Percentiles rank a stretch among this genome's conserved stretches.
Conservation (phyloP, 2,329 filamentous ascomycete species). For the Leptographium wingfieldii region DNA sequence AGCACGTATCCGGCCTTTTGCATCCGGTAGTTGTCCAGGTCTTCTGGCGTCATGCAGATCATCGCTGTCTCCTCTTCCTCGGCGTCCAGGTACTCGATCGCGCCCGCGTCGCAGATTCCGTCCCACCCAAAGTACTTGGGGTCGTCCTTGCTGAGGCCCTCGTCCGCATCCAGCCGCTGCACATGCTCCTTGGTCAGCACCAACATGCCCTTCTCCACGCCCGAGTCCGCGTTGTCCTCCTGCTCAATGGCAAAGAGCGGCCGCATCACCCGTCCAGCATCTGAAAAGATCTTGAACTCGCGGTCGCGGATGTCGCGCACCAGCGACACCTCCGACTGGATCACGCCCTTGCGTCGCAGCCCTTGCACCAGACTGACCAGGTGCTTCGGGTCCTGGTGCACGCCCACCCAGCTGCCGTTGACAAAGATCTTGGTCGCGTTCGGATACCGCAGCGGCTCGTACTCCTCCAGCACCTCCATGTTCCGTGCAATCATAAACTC, state of each 20-base stretch:
- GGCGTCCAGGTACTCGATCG: conserved; percentile 91
- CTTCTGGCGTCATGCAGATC: conserved; percentile 98
- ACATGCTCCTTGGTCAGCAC: conserved; percentile 77
- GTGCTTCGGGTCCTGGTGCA: conserved; percentile 78
- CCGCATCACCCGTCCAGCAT: conserved; percentile 87
- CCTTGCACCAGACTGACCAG: conserved; percentile 68
- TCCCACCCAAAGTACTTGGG: conserved; percentile 71
- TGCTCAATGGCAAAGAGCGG: conserved; percentile 91
- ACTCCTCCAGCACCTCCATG: conserved; percentile 96
- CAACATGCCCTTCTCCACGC: conserved; percentile 51
- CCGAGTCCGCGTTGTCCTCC: conserved; percentile 57
- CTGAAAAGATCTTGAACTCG: conserved; percentile 97
- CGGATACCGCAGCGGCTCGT: conserved; percentile 71
- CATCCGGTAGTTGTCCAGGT: conserved; percentile 66
- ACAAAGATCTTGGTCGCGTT: conserved; percentile 97
- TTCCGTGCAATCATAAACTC: conserved; percentile 93
- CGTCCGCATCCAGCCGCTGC: conserved; percentile 47
- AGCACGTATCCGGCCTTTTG: conserved; percentile 33
- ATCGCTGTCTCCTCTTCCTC: conserved; percentile 98
- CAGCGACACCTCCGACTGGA: conserved; percentile 86
- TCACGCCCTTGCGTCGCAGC: conserved; percentile 66
- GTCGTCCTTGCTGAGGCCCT: conserved; percentile 52
- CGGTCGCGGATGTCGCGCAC: conserved; percentile 93
- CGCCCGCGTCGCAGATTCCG: conserved; percentile 69
- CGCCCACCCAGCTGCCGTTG: conserved; percentile 95